Conservation (phyloP, 257 asterid genomes). For the Paraleonurus japonicus region DNA sequence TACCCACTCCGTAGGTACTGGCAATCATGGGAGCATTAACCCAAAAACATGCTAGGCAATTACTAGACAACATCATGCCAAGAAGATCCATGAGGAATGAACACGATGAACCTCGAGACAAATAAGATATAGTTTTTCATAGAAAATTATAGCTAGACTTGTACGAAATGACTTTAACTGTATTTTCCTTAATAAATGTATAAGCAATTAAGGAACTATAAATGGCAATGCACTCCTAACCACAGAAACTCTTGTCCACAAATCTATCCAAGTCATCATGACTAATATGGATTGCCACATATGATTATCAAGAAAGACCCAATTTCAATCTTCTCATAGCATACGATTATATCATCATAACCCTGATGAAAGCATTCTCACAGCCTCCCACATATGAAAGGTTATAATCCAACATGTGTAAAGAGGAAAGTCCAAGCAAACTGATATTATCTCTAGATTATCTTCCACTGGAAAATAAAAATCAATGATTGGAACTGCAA, state of each 20-base stretch:
- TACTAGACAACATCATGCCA: neutral
- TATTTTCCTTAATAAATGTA: neutral
- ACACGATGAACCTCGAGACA: neutral
- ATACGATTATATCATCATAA: neutral
- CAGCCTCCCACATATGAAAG: neutral
- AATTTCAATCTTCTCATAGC: neutral
- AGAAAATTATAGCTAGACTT: neutral
- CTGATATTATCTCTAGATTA: neutral
- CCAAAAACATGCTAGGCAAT: constrained; percentile 4
- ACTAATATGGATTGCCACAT: neutral
- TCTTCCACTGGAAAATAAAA: constrained; percentile 2
- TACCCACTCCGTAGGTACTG: neutral
- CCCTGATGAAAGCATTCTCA: neutral
- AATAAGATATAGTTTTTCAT: neutral
- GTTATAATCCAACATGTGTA: neutral
- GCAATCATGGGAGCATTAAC: constrained; percentile 1
- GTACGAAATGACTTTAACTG: neutral
- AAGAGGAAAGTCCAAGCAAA: neutral
- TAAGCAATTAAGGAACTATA: neutral
- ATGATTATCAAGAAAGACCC: neutral
- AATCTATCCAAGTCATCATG: constrained; percentile 2
- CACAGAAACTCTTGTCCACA: neutral
- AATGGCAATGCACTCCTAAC: neutral
- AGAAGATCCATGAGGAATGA: neutral
- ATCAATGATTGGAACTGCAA: neutral